Percentiles rank a stretch among this genome's conserved stretches.
These are phyloP conservation scores for Calophaca sinica DNA, from an alignment of 306 rosid genomes.

Conservation along the genomic window DNA sequence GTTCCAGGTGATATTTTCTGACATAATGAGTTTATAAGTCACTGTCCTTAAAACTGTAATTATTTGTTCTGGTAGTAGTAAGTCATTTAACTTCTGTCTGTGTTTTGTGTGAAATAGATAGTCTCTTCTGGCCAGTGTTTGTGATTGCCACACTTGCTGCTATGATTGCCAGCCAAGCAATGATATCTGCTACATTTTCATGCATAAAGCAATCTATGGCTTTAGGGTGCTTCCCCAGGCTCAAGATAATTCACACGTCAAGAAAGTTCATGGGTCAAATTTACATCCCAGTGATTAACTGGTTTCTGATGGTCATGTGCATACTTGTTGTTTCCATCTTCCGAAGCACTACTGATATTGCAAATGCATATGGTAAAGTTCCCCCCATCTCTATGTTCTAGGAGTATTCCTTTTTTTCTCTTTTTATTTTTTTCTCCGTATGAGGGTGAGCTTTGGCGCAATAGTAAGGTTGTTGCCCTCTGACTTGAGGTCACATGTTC, in stretches of 20 bases:
- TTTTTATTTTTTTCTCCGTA: neutral
- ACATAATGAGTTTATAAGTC: neutral
- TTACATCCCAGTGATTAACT: conserved; percentile 84
- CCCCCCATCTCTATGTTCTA: conserved; percentile 40
- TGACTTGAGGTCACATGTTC: too few species aligned
- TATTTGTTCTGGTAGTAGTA: neutral
- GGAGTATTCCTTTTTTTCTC: neutral
- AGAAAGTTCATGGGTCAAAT: conserved; percentile 85
- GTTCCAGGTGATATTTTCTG: conserved; percentile 71
- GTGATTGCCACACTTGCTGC: conserved; percentile 85
- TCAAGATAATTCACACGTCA: conserved; percentile 93
- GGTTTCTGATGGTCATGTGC: conserved; percentile 90
- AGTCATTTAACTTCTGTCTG: too few species aligned
- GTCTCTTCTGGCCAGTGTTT: conserved; percentile 84
- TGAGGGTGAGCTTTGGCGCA: too few species aligned
- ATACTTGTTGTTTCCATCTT: conserved; percentile 81
- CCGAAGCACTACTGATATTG: conserved; percentile 82
- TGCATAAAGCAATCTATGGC: conserved; percentile 94
- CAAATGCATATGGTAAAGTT: conserved; percentile 87
- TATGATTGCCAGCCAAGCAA: conserved; percentile 94
- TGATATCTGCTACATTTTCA: conserved; percentile 90
- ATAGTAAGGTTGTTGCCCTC: too few species aligned
- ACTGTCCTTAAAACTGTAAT: neutral
- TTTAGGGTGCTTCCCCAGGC: conserved; percentile 95
- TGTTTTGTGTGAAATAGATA: conserved; percentile 57